Percentiles rank a stretch among this genome's conserved stretches.
phyloP scores from a whole-genome alignment of 208 protist species.

The Herpetomonas samuelpessoai region DNA sequence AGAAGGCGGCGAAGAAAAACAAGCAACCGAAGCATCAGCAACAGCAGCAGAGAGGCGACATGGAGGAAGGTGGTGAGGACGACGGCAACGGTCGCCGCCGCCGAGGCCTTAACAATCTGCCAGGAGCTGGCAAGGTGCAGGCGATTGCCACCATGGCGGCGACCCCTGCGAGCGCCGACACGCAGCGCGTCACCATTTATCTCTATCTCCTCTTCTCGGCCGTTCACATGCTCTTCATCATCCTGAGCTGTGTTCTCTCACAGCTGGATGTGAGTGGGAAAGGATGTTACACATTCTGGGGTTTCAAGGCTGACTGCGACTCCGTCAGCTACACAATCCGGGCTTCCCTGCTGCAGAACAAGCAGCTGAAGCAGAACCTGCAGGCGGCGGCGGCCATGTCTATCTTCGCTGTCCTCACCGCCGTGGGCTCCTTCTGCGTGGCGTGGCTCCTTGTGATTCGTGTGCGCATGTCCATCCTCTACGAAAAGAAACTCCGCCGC shows the following conservation, averaged over 20 bases:
- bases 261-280: slow-evolving; percentile 67
- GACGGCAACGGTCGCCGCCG: slow-evolving; percentile 5
- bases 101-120: slow-evolving; percentile 12
- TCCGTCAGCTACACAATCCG: slow-evolving; percentile 60
- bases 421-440: slow-evolving; percentile 14
- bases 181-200: slow-evolving; percentile 41
- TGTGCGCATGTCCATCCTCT: slow-evolving; percentile 8
- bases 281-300: slow-evolving; percentile 82
- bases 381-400: slow-evolving; percentile 68
- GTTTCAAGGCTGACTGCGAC: slow-evolving; percentile 66
- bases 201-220: slow-evolving; percentile 35
- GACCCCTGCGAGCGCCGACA: slow-evolving; percentile 17
- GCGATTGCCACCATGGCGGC: slow-evolving; percentile 5
- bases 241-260: slow-evolving; percentile 54
- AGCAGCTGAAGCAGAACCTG: slow-evolving; percentile 17
- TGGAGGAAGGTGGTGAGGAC: slow-evolving; percentile 10
- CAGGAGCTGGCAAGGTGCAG: slow-evolving; percentile 8
- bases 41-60: neutral
- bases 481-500: slow-evolving; percentile 14
- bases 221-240: slow-evolving; percentile 59
- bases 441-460: slow-evolving; percentile 36
- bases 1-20: slow-evolving; percentile 7
- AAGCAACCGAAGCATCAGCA: slow-evolving; percentile 6
- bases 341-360: slow-evolving; percentile 25
- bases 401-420: slow-evolving; percentile 62